Conservation (phyloP, 495 filamentous ascomycete genomes). For the Bryoglossum gracile region DNA sequence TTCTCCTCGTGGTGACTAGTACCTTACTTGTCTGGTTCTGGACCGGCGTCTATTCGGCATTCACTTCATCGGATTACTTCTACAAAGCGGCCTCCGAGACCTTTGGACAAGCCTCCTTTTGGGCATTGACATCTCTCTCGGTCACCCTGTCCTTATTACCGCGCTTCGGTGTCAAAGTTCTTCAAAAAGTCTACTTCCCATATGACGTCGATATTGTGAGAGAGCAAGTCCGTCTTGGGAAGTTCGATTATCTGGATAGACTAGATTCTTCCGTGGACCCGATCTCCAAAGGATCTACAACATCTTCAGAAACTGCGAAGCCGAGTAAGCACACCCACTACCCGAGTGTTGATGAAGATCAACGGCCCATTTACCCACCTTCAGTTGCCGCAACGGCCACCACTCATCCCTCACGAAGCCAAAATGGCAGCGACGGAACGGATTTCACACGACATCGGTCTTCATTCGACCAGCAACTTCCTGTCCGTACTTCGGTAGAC, state of each 20-base stretch:
- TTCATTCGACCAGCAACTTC: slow-evolving; percentile 31
- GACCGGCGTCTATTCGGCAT: slow-evolving; percentile 85
- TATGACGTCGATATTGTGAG: slow-evolving; percentile 93
- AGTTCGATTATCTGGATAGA: slow-evolving; percentile 61
- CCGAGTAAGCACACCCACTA: slow-evolving; percentile 53
- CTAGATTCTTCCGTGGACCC: slow-evolving; percentile 19
- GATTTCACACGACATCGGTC: slow-evolving; percentile 65
- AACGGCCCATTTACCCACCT: slow-evolving; percentile 84
- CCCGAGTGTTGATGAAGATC: slow-evolving; percentile 66
- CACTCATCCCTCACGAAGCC: slow-evolving; percentile 75
- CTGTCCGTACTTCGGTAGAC: slow-evolving; percentile 57
- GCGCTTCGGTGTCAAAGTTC: slow-evolving; percentile 71
- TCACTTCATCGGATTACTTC: slow-evolving; percentile 57
- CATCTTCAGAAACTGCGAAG: slow-evolving; percentile 59
- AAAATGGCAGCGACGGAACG: slow-evolving; percentile 90
- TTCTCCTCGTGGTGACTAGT: slow-evolving; percentile 73
- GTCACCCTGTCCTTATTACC: slow-evolving; percentile 75
- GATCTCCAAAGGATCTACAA: slow-evolving; percentile 15
- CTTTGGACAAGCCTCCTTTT: slow-evolving; percentile 76
- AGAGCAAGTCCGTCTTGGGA: slow-evolving; percentile 76
- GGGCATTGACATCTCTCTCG: slow-evolving; percentile 70
- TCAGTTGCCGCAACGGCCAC: slow-evolving; percentile 69
- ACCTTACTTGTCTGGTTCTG: slow-evolving; percentile 89
- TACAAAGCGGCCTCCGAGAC: slow-evolving; percentile 72
- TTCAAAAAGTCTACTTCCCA: slow-evolving; percentile 91